Evolutionary conservation across 257 asterid genomes (phyloP), one percentile per base, ranked within the genome.

Genomic region (Lycium ferocissimum): DNA sequence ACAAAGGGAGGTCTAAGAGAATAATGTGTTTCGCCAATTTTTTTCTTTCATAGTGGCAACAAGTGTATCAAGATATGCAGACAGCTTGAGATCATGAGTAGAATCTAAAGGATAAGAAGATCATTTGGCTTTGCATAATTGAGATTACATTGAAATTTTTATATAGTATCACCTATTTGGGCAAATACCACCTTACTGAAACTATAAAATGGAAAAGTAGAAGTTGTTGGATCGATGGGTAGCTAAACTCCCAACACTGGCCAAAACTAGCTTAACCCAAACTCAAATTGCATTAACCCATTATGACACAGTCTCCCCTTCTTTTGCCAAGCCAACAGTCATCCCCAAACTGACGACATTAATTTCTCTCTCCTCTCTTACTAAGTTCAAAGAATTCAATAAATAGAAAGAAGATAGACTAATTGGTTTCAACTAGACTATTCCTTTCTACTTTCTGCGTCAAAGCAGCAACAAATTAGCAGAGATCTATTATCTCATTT

Each of bases 61-160:
- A 71, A 72, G 80, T 47, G 80, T n/a, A 47, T 72, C 59, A 73
- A 45, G 59, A 73, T 45, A n/a, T 45, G 37, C 45, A 45, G 59
- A 45, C 11, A n/a, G 45, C 59, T 45, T 73, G 59, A 73, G 80
- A 71, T 40, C 17, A 73, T 11, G 57, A 73, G 59, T 73, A 12
- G 59, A 73, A 73, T 73, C 58, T 22, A 45, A 20, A 73, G 59
- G 15, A 38, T 1, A 26, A 26, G 33, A 26, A 26, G 33, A 26
- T 26, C 33, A 26, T 26, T 26, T 26, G 79, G 22, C 18, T 26
- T 9, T n/a, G 38, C 4, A 3, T 0, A 7, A 73, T 45, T 47
- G 5, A 73, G 37, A 73, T 73, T 45, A 73, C n/a, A 72, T 26
- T 43, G 54, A 70, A 38, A 7, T 7, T 7, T 70, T 38, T 70